Evolutionary conservation across 2,329 filamentous ascomycete genomes (phyloP), one percentile per base, ranked within the genome.

Genomic region (Ophiostoma piceae): DNA sequence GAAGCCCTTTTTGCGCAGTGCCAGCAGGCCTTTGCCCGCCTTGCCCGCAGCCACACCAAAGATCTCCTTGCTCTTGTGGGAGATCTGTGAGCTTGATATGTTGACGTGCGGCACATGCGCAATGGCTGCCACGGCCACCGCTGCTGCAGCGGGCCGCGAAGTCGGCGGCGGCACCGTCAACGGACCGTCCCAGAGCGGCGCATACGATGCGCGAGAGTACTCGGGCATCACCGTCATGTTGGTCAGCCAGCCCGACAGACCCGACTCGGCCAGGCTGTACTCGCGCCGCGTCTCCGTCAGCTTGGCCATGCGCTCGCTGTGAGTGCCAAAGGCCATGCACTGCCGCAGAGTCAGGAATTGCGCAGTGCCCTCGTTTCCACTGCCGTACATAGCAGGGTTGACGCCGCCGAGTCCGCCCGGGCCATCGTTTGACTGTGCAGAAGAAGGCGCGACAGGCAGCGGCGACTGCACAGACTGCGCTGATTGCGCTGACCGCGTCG

Each of bases 21-120:
- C 92, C 78, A 97, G 89, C 73, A 97, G 80, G 68, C 94, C 94
- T 82, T 97, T 97, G 67, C 94, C 93, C 71, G 92, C 92, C 77
- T 92, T 93, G 68, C 92, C 92, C 69, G 94, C 94, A 29, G 90
- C 90, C 74, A 95, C 91, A 7, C 68, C 67, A 77, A 97, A 84
- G 37, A 97, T 82, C 75, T 96, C 93, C 81, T 97, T 97, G 78
- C 94, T 89, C 82, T 94, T 94, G 54, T 89, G 86, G 74, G 92
- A 90, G 77, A 94, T 87, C 76, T 90, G 87, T 73, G 85, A 83
- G 72, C 85, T 80, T 67, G 86, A 86, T 60, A 83, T 83, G 69
- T 66, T 72, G 67, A 80, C 80, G 70, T 82, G 80, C 65, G 79
- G 77, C 7, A 78, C 75, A 57, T 76, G 75, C 26, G 80, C 75